Evolutionary conservation across 2,329 filamentous ascomycete species (phyloP).

Genomic region (Penicillium glabrum): DNA sequence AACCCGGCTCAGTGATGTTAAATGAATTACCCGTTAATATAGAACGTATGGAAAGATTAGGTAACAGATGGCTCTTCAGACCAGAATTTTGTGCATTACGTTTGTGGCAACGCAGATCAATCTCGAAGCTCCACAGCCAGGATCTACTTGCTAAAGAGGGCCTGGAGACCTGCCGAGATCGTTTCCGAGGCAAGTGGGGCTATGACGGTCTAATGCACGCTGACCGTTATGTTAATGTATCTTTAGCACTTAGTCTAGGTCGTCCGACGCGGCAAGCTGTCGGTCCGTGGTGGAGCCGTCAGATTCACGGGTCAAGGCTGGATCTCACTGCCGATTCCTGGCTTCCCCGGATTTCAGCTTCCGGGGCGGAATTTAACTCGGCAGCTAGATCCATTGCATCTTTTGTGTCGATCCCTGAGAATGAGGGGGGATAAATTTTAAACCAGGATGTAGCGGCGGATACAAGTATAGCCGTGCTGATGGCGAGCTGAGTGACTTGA

Average conservation of each 20-base stretch:
- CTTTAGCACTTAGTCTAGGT: not conserved
- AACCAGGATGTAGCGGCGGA: not conserved
- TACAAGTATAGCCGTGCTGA: not conserved
- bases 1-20: not conserved
- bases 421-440: not conserved
- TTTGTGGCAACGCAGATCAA: conserved; percentile 1
- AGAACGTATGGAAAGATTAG: not conserved
- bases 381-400: not conserved
- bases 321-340: conserved; percentile 9
- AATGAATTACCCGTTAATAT: not conserved
- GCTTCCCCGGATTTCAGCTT: conserved; percentile 15
- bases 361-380: conserved; percentile 9
- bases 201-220: conserved; percentile 6
- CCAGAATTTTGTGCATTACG: not conserved
- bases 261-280: conserved; percentile 14
- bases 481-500: not conserved
- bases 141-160: not conserved
- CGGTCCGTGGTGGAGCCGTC: conserved; percentile 9
- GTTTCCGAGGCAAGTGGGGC: conserved; percentile 1
- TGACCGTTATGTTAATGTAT: conserved; percentile 3
- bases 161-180: conserved; percentile 1
- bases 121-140: not conserved
- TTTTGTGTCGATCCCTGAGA: not conserved
- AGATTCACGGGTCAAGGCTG: conserved; percentile 4
- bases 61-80: not conserved